Base-by-base conservation (phyloP, 208 protist genomes). In the Trypanosoma cruzi region DNA sequence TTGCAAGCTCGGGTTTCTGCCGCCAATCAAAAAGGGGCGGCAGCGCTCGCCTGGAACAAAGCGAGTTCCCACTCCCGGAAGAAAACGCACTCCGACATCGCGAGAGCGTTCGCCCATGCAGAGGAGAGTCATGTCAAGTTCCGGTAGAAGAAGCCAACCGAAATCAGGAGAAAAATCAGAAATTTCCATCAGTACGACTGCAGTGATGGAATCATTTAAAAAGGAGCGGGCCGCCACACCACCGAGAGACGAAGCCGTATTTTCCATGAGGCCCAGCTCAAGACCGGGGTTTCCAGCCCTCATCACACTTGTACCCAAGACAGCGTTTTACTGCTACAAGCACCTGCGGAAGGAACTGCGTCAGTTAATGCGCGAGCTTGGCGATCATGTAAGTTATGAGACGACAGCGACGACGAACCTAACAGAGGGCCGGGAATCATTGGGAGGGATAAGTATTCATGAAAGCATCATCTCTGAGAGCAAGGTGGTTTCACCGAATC, bases 321-420 rank as follows among this genome's bases (percentile, higher is more conserved):
- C 68, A 10, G 68, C 61, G 24, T 74, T 59, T 28, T 6, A 74
- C 29, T 68, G 68, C 48, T 74, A 74, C 32, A 68, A 63, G 42
- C 58, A 63, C 42, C 24, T 74, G 8, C 49, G 68, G n/a, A 74
- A 49, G 37, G 68, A 68, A 26, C 36, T 74, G 59, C 58, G 68
- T 13, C 28, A 46, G 11, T 50, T 74, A 28, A 68, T 74, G 60
- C 5, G 46, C 5, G 32, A 36, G 36, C 22, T 70, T 24, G 70
- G 55, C n/a, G 1, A 54, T 18, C 2, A 61, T 28, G 29, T 40
- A 22, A 24, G 37, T 44, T 13, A 8, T 53, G 13, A 13, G 32
- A 24, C 14, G 29, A 34, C 22, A 20, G 26, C 14, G 11, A n/a
- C 11, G 0, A 42, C 26, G 2, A 18, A 46, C 11, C 3, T 22